Base-by-base conservation (phyloP, 441 rosid species). In the Geranium incanum region DNA sequence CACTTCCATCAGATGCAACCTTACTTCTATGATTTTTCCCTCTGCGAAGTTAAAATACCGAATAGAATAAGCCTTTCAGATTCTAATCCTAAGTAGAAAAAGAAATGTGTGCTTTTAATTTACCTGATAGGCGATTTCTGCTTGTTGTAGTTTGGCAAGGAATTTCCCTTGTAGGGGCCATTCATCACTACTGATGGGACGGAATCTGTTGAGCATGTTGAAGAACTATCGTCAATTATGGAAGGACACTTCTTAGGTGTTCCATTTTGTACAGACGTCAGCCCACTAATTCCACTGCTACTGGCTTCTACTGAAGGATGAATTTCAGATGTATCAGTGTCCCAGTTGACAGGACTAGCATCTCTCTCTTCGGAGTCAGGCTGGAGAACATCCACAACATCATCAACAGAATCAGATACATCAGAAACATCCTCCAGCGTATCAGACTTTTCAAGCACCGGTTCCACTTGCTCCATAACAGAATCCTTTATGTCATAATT, bases 151-250 rank as follows among this genome's bases (percentile, higher is more conserved):
- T 78, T 89, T n/a, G 82, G 76, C 74, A 82, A 75, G 0, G 83
- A 71, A 76, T 75, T 89, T 72, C 87, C 88, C 68, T 81, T 89
- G 73, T 81, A 81, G 15, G 85, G 81, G n/a, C 89, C 95, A 80
- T 79, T 88, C 79, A 81, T 83, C 19, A 81, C 88, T 73, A 86
- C 85, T 0, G 98, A 89, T 66, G 87, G 92, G 71, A 90, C 83
- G 0, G 97, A 95, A 75, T 95, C 99, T n/a, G 89, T 89, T 8
- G 99, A 95, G 83, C 99, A 92, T 3, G 97, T 92, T 18, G 98
- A 95, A 43, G 99, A 92, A 84, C 96, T 95, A 83, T 95, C 99
- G 85, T 90, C 95, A 84, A 89, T 79, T 63, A 76, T 75, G 63
- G 81, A 86, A 39, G 80, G 82, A 75, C 76, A 83, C 78, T 84